Conservation (phyloP, 2,329 filamentous ascomycete species). For the Aureobasidium sp. region DNA sequence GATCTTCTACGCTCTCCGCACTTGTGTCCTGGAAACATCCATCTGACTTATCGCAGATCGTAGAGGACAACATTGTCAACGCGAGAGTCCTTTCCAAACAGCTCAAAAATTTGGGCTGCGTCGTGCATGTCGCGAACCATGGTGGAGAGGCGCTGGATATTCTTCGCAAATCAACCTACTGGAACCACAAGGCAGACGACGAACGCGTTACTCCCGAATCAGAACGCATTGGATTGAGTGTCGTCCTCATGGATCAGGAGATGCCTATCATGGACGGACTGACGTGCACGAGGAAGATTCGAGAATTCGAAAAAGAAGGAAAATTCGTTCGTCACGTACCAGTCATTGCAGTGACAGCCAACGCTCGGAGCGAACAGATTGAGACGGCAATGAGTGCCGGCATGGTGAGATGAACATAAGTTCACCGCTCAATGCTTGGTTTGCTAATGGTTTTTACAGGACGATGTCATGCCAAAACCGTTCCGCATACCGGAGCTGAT, state of each 20-base stretch:
- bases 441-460: conserved; percentile 27
- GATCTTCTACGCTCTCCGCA: background rate
- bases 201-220: background rate
- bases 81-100: conserved; percentile 45
- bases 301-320: conserved; percentile 58
- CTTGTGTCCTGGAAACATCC: background rate
- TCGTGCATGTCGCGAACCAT: conserved; percentile 40
- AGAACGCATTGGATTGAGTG: conserved; percentile 18
- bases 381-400: conserved; percentile 64
- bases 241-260: conserved; percentile 73
- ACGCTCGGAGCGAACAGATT: conserved; percentile 69
- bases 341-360: conserved; percentile 77
- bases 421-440: background rate
- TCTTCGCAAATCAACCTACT: conserved; percentile 38
- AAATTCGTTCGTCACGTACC: conserved; percentile 61
- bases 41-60: conserved; percentile 26
- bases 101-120: conserved; percentile 41
- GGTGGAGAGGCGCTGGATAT: conserved; percentile 43
- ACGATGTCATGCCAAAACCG: conserved; percentile 46
- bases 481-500: conserved; percentile 45
- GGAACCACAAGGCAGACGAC: conserved; percentile 24
- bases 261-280: conserved; percentile 81
- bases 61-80: conserved; percentile 41
- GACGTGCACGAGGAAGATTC: conserved; percentile 62
- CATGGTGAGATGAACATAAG: conserved; percentile 38